Percentiles rank a stretch among this genome's conserved stretches.
Evolutionary conservation across 352 stramenopile species (phyloP).

Genomic region (Globisporangium solare): DNA sequence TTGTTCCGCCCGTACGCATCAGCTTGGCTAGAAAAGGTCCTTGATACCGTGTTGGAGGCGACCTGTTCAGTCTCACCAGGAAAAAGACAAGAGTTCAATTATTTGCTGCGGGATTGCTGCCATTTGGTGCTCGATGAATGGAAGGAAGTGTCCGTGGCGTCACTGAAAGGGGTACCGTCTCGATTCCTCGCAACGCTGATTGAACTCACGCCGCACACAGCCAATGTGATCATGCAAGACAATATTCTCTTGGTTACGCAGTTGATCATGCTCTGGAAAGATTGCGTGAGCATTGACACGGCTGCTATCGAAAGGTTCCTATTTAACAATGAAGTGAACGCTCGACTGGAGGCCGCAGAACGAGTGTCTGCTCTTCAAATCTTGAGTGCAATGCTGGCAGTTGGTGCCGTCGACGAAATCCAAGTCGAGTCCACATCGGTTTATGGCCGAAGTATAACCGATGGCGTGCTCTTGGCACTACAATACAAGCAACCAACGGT

Average conservation of each 20-base stretch:
- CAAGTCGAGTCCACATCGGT: conserved; percentile 13
- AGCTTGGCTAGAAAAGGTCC: conserved; percentile 46
- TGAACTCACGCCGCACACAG: conserved; percentile 45
- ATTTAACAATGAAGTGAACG: conserved; percentile 24
- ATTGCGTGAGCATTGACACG: conserved; percentile 33
- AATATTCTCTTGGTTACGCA: conserved; percentile 57
- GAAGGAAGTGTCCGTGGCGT: conserved; percentile 27
- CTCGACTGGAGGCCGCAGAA: conserved; percentile 34
- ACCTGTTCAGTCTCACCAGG: conserved; percentile 18
- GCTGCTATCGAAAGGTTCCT: conserved; percentile 34
- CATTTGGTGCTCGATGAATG: conserved; percentile 48
- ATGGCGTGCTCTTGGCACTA: conserved; percentile 48
- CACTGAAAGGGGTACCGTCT: conserved; percentile 18
- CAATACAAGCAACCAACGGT: conserved; percentile 39
- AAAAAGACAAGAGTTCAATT: conserved; percentile 51
- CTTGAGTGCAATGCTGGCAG: conserved; percentile 51
- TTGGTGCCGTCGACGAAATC: conserved; percentile 24
- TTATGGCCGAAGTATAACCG: conserved; percentile 27
- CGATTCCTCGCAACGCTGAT: conserved; percentile 59
- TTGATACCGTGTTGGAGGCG: conserved; percentile 49
- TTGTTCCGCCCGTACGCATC: conserved; percentile 51
- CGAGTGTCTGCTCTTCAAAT: conserved; percentile 54
- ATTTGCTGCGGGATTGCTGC: conserved; percentile 74
- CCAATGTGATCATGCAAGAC: conserved; percentile 55
- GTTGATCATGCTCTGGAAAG: conserved; percentile 57